Base-by-base conservation (phyloP, 1,284 basidiomycete species). In the Apiotrichum gracile region DNA sequence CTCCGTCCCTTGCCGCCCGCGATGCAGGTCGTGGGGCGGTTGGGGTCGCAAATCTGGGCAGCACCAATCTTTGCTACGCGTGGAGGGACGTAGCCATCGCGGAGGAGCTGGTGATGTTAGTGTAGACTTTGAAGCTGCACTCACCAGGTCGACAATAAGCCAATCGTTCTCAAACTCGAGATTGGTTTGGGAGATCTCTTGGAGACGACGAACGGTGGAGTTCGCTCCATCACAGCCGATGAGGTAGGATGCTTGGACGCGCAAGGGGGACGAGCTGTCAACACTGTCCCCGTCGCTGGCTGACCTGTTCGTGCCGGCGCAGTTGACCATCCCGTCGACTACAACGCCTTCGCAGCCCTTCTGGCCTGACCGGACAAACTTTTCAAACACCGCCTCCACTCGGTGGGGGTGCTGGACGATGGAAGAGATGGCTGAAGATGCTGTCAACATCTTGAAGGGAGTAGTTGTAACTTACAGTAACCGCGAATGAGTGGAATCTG, bases 141-240 rank as follows among this genome's bases (percentile, higher is more conserved):
- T 44, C 24, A 61, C 56, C 2, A 59, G 43, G 29, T 62, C 61
- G 10, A 54, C 42, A 10, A 62, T 53, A 12, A 62, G 56, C 61
- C 58, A 62, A 47, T 62, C 61, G 25, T 60, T 60, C 41, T 60
- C 48, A 24, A 62, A 60, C n/a, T 47, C 47, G 26, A 62, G 37
- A 40, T 58, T 51, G 13, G 49, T 52, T 19, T 19, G 33, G 12
- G 51, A 47, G 25, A 62, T 54, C 0, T 34, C 39, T 39, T 51
- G 22, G 5, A 58, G 47, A 31, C 54, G 54, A 9, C 61, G 52
- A 3, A 62, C 54, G 17, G 58, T 57, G 2, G 58, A 60, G 49
- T 62, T 62, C 29, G 61, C 61, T 5, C 61, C 61, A 39, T 62
- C 61, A 21, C 55, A 57, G 8, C 61, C 61, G 17, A 62, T 47